Evolutionary conservation across 768 basidiomycete genomes (phyloP).

Genomic region (Pleurotus tuoliensis): DNA sequence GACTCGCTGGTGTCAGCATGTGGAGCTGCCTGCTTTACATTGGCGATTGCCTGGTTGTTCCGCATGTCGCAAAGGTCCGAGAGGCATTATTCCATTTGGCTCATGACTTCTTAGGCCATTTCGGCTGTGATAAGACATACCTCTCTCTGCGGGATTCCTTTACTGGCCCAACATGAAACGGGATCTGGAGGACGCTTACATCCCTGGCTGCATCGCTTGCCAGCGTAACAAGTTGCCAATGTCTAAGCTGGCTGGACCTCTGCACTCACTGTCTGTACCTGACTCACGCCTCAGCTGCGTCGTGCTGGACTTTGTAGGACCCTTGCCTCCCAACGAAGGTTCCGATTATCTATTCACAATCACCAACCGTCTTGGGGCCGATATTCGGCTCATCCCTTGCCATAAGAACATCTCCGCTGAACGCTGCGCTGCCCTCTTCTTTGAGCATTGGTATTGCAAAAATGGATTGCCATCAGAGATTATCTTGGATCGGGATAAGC

Average conservation of each 20-base stretch:
- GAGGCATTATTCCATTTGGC: slow-evolving; percentile 13
- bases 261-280: slow-evolving; percentile 21
- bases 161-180: background rate
- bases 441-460: slow-evolving; percentile 25
- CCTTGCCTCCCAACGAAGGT: slow-evolving; percentile 6
- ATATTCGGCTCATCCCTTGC: slow-evolving; percentile 13
- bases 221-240: slow-evolving; percentile 24
- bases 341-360: slow-evolving; percentile 17
- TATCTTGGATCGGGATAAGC: slow-evolving; percentile 27
- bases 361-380: slow-evolving; percentile 13
- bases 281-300: slow-evolving; percentile 10
- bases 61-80: background rate
- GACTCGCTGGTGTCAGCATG: background rate
- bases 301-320: slow-evolving; percentile 22
- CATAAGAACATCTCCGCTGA: slow-evolving; percentile 15
- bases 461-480: slow-evolving; percentile 27
- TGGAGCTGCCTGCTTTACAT: slow-evolving; percentile 8
- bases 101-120: slow-evolving; percentile 15
- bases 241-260: slow-evolving; percentile 15
- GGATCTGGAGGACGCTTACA: slow-evolving; percentile 21
- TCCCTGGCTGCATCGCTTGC: slow-evolving; percentile 21
- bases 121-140: slow-evolving; percentile 17
- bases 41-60: slow-evolving; percentile 9
- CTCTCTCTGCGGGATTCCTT: slow-evolving; percentile 13
- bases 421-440: slow-evolving; percentile 20